These are phyloP conservation scores for Cyclotella choctawhatcheeana DNA, from an alignment of 108 stramenopile species.

Conservation along the genomic window DNA sequence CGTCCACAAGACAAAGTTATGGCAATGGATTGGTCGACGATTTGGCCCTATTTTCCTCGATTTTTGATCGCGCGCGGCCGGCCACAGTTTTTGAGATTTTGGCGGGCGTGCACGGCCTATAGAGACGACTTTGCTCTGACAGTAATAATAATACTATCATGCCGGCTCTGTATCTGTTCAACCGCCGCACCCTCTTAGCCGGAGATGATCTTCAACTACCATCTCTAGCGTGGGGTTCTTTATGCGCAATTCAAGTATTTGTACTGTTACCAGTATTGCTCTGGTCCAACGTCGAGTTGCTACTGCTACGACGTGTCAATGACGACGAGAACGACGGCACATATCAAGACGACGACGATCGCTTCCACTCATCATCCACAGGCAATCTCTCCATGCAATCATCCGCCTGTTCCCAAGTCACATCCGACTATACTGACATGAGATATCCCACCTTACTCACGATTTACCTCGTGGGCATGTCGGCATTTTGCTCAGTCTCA, in stretches of 20 bases:
- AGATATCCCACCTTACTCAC: constrained; percentile 22
- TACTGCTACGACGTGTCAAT: constrained; percentile 9
- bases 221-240: constrained; percentile 46
- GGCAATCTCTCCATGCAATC: constrained; percentile 24
- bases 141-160: constrained; percentile 34
- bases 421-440: constrained; percentile 28
- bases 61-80: not conserved
- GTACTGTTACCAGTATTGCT: constrained; percentile 34
- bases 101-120: not conserved
- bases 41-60: no score
- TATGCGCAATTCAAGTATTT: constrained; percentile 32
- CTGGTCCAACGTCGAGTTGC: constrained; percentile 38
- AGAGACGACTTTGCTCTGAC: not conserved
- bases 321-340: constrained; percentile 17
- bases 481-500: constrained; percentile 23
- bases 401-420: constrained; percentile 27
- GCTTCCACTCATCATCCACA: no score
- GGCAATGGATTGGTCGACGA: no score
- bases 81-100: not conserved
- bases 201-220: constrained; percentile 87
- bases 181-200: constrained; percentile 70
- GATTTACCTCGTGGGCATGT: constrained; percentile 25
- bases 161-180: constrained; percentile 86
- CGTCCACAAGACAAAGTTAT: no score
- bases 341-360: constrained; percentile 8